Evolutionary conservation across 305 asterid genomes (phyloP), one percentile per base, ranked within the genome.

Genomic region (Fraxinus dipetala): DNA sequence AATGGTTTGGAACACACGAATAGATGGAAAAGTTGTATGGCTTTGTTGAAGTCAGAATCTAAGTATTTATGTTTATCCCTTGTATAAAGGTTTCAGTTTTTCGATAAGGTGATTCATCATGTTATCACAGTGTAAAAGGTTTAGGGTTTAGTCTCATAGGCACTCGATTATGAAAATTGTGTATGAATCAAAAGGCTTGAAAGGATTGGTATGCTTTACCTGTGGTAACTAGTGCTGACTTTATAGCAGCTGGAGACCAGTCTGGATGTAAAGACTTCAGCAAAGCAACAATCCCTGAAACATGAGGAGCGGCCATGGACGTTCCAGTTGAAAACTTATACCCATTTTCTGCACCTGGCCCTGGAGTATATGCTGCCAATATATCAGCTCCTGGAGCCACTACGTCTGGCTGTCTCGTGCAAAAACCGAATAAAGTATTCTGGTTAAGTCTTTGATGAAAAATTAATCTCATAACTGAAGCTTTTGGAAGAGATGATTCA

Each of bases 201-300:
- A 63, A 0, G 72, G 72, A 63, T 63, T 63, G 34, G 34, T 8
- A 63, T 26, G n/a, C n/a, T 63, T 24, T 40, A 89, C 93, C 92
- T 38, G 95, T 87, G 4, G 95, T 90, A 34, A 90, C 80, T 9
- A 91, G 89, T 75, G 95, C 91, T 0, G 93, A 91, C 82, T 89
- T 87, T 6, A 90, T 61, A 67, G 92, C 92, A 76, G 93, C 93
- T 0, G 93, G 92, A 13, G 95, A 90, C 93, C 93, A 90, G 5
- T 86, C 65, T 0, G 90, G 90, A 67, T 90, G 86, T 16, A 78
- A 77, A 8, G 88, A 82, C 67, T 82, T 85, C 3, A 91, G 86
- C 59, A 88, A 87, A n/a, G 90, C 93, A 43, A 83, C 89, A 34
- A 88, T 85, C 76, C 78, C 82, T 9, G 86, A 28, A 7, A 75